phyloP scores from a whole-genome alignment of 1,284 basidiomycete genomes.

The Malassezia brasiliensis region DNA sequence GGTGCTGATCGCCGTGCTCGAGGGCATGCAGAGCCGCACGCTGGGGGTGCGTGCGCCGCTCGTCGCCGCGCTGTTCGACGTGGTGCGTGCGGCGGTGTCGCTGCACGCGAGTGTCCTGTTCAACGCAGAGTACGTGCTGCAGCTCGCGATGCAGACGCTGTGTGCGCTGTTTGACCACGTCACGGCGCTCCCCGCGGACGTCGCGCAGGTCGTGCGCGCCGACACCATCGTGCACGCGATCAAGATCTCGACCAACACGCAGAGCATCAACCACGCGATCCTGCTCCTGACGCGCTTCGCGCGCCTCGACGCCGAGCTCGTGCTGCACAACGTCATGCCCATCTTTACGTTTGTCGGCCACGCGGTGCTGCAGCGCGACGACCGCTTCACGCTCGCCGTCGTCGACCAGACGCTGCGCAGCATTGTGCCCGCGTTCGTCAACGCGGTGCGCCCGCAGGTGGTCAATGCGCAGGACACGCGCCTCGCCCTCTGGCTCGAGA shows the following conservation, averaged over 20 bases:
- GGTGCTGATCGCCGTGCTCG: constrained; percentile 54
- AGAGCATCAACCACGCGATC: constrained; percentile 85
- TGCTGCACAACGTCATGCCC: constrained; percentile 91
- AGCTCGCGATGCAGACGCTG: constrained; percentile 67
- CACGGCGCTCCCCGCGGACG: constrained; percentile 21
- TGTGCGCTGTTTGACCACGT: constrained; percentile 55
- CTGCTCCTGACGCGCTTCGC: constrained; percentile 79
- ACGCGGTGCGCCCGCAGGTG: constrained; percentile 57
- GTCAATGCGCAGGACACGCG: constrained; percentile 16
- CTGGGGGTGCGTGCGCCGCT: constrained; percentile 64
- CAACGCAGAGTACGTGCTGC: constrained; percentile 75
- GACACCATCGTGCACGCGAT: constrained; percentile 40
- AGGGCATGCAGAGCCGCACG: constrained; percentile 59
- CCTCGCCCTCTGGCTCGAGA: constrained; percentile 32
- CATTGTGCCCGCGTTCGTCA: constrained; percentile 84
- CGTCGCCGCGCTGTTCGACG: constrained; percentile 64
- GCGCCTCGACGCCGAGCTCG: constrained; percentile 73
- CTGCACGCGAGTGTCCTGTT: constrained; percentile 51
- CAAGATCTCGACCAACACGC: constrained; percentile 66
- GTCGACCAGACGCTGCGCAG: constrained; percentile 89
- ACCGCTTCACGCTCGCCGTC: constrained; percentile 85
- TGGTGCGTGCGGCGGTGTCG: constrained; percentile 61
- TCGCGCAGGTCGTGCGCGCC: constrained; percentile 31
- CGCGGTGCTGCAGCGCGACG: constrained; percentile 89
- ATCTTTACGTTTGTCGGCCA: constrained; percentile 99